Evolutionary conservation across 805 yeast genomes (phyloP), one percentile per base, ranked within the genome.

Genomic region (Metschnikowia drakensbergensis): DNA sequence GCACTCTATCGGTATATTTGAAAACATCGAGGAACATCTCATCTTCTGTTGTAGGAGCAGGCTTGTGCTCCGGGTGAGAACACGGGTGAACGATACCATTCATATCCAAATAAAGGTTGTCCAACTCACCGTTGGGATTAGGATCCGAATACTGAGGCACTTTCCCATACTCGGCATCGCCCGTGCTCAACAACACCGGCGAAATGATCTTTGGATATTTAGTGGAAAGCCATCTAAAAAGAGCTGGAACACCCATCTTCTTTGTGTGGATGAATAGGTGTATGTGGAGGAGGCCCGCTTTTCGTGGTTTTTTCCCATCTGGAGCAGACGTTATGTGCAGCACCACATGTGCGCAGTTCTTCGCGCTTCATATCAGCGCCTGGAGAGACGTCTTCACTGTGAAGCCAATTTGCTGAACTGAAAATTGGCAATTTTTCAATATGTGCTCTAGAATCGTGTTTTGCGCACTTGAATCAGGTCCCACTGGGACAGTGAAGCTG

Each of bases 21-120:
- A 94, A 94, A 27, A 94, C 85, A 40, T 92, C 98, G 49, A 91
- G 67, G 74, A 94, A 83, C 99, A 94, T 94, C 62, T 94, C 97
- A 52, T 90, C 96, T 61, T 94, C 99, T 0, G 92, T 90, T 58
- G 84, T 95, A 9, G 99, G 99, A 0, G 99, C 85, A 0, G 97
- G 96, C 57, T 85, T 85, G 57, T 92, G 87, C 62, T 92, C 99
- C 0, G 99, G 99, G 66, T 94, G 99, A 2, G 97, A 86, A 74
- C 98, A 94, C 1, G 99, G 99, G 72, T 94, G 99, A 4, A 94
- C 99, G 62, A 94, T 94, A 73, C 98, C 99, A 64, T 94, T 94
- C 99, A 94, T 94, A 69, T 94, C 99, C 54, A 94, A 74, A 63
- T 94, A 94, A 44, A 94, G 68, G 63, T 94, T 94, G 64, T 94